Conservation (phyloP, 768 basidiomycete species). For the Stropharia rugosoannulata region DNA sequence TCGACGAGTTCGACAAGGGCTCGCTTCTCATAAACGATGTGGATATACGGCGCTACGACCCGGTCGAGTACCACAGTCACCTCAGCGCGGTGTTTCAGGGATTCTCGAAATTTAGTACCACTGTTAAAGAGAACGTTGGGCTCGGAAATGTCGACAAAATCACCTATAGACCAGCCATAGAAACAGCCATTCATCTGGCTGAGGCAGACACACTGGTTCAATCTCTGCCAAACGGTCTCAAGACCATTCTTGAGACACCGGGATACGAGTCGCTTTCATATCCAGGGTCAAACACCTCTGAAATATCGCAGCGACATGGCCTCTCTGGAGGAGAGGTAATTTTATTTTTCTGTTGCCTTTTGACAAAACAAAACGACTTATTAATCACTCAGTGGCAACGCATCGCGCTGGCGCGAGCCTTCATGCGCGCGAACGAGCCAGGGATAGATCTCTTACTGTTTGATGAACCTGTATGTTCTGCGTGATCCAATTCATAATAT, state of each 20-base stretch:
- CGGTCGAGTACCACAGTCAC: constrained; percentile 71
- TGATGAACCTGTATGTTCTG: constrained; percentile 74
- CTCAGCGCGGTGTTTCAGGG: constrained; percentile 84
- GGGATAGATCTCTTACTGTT: constrained; percentile 79
- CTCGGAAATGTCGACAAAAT: constrained; percentile 72
- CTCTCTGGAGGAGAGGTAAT: constrained; percentile 84
- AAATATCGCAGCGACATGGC: constrained; percentile 51
- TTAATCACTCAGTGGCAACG: constrained; percentile 69
- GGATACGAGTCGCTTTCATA: constrained; percentile 56
- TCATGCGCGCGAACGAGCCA: constrained; percentile 77
- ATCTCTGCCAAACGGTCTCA: constrained; percentile 67
- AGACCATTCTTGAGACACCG: constrained; percentile 67
- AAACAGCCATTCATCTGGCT: constrained; percentile 66
- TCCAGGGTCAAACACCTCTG: constrained; percentile 32
- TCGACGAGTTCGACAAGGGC: constrained; percentile 75
- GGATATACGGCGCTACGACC: constrained; percentile 64
- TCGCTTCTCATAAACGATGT: constrained; percentile 66
- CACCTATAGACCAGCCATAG: constrained; percentile 52
- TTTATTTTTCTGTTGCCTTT: constrained; percentile 9
- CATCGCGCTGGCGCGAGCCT: constrained; percentile 82
- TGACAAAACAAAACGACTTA: constrained; percentile 1
- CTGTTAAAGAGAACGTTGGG: constrained; percentile 84
- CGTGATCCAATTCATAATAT: constrained; percentile 1
- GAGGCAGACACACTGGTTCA: constrained; percentile 68
- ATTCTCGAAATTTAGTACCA: constrained; percentile 77